Evolutionary conservation across 345 rosid genomes (phyloP).

Genomic region (Balakata baccata): DNA sequence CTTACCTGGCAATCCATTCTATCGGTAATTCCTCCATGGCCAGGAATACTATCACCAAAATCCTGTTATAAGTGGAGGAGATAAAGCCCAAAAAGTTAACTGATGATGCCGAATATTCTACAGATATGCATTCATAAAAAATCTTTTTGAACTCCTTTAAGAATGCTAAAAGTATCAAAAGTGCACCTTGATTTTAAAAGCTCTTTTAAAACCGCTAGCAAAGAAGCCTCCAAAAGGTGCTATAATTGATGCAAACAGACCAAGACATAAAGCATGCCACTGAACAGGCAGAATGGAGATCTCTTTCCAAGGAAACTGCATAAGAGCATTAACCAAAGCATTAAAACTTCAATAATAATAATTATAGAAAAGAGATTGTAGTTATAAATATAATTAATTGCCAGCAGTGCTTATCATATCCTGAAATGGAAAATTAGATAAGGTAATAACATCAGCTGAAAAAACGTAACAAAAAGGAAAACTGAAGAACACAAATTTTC

Average conservation of each 20-base stretch:
- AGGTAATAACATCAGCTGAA: not conserved
- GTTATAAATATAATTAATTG: too few relatives aligned
- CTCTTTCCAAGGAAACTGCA: slow-evolving; percentile 92
- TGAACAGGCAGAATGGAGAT: slow-evolving; percentile 78
- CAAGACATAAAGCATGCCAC: slow-evolving; percentile 90
- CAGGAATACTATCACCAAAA: slow-evolving; percentile 99
- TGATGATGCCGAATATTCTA: not conserved
- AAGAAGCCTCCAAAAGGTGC: slow-evolving; percentile 99
- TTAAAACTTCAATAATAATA: not conserved
- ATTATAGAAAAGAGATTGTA: not conserved
- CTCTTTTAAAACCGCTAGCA: slow-evolving; percentile 96
- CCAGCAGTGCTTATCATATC: not conserved
- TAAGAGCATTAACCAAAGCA: not conserved
- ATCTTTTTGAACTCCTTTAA: not conserved
- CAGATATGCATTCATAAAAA: not conserved
- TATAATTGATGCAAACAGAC: slow-evolving; percentile 94
- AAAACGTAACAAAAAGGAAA: not conserved
- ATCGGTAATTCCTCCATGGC: slow-evolving; percentile 98
- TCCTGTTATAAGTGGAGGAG: slow-evolving; percentile 46
- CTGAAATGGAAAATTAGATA: not conserved
- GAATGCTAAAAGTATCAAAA: slow-evolving; percentile 2
- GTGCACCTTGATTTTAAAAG: slow-evolving; percentile 84
- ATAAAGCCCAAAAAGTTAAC: not conserved
- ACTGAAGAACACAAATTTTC: not conserved
- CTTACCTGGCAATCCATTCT: slow-evolving; percentile 99